phyloP scores from a whole-genome alignment of 306 rosid genomes.

The Geum urbanum region DNA sequence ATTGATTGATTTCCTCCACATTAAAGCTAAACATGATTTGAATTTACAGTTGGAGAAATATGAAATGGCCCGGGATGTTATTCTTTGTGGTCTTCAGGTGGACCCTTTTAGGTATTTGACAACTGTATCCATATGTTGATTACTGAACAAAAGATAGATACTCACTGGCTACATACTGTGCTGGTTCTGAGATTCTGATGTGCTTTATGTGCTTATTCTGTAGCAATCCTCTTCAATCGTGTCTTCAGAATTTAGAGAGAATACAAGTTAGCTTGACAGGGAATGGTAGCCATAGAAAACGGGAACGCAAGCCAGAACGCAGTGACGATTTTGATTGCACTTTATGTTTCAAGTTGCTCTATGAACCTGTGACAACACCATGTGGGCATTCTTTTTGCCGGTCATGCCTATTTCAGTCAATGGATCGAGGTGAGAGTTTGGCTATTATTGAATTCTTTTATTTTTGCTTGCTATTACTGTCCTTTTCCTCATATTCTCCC shows the following conservation, averaged over 20 bases:
- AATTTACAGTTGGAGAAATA: conserved; percentile 79
- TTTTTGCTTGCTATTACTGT: conserved; percentile 10
- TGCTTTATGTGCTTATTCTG: conserved; percentile 39
- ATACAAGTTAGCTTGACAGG: conserved; percentile 35
- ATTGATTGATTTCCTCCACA: not conserved
- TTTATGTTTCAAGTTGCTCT: conserved; percentile 78
- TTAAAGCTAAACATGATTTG: conserved; percentile 18
- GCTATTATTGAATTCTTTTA: conserved; percentile 25
- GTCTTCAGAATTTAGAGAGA: conserved; percentile 66
- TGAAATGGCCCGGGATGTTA: conserved; percentile 72
- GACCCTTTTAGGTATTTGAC: conserved; percentile 70
- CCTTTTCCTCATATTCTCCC: conserved; percentile 3
- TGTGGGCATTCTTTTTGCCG: conserved; percentile 99
- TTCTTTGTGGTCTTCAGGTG: conserved; percentile 87
- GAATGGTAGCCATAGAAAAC: conserved; percentile 42
- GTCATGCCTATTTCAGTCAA: conserved; percentile 84
- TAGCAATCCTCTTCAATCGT: conserved; percentile 63
- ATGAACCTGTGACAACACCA: conserved; percentile 90
- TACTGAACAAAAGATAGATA: conserved; percentile 1
- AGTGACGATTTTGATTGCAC: conserved; percentile 91
- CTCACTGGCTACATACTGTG: conserved; percentile 23
- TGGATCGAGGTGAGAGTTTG: conserved; percentile 75
- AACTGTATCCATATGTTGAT: conserved; percentile 13
- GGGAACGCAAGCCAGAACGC: conserved; percentile 69
- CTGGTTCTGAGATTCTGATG: conserved; percentile 17